Base-by-base conservation (phyloP, 768 basidiomycete species). In the Leccinum broughii region DNA sequence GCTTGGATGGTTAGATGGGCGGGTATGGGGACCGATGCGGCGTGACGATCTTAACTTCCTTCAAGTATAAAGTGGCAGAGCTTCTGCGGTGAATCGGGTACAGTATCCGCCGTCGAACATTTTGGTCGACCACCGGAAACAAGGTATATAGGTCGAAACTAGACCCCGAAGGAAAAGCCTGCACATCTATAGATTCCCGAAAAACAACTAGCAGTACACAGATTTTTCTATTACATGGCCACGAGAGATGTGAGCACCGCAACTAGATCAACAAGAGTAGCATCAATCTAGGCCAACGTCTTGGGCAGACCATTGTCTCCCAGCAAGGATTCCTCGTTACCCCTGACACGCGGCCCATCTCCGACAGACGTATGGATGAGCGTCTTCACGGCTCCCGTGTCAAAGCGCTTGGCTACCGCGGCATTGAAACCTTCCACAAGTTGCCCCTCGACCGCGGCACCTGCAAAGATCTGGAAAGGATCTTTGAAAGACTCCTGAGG, bases 321-420 rank as follows among this genome's bases (percentile, higher is more conserved):
- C 63, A 98, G 75, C 64, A 99, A 70, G 24, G 85, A 76, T 66
- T 92, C 90, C 54, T 83, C 82, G 0, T 73, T 68, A 34, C 75
- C 81, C 37, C 97, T 73, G 17, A 85, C 83, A 63, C 90, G 81
- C 0, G 96, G 96, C 0, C 96, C 95, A 69, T 94, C 95, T 1
- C 96, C 96, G 8, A 98, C 92, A 50, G 83, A 80, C 9, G 96
- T 98, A 75, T 96, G 94, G 55, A 98, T 98, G 70, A 98, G 81
- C 4, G 86, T 80, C 75, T 93, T 93, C 44, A 98, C 93, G 2
- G 90, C 86, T 1, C 91, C 95, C 8, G 83, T 77, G 17, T 81
- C 83, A 70, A 86, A 92, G 53, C 78, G 80, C 73, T 87, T 88
- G 37, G 90, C 88, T 3, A 95, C 92, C 44, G 77, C 83, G 37